phyloP scores from a whole-genome alignment of 352 stramenopile species.

The Lagenidium giganteum region DNA sequence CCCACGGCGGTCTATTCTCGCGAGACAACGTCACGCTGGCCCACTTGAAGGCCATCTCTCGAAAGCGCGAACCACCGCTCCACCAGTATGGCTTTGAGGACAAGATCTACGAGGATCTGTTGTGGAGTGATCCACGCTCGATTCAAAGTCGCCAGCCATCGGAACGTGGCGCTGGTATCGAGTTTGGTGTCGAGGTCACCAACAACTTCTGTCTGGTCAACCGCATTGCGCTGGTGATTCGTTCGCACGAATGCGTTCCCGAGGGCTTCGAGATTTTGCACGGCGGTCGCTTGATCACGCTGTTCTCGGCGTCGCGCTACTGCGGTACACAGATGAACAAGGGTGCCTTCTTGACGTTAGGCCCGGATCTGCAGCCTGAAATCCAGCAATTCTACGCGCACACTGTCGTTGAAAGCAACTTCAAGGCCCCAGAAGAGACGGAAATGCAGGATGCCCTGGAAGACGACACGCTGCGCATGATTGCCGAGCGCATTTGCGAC shows the following conservation, averaged over 20 bases:
- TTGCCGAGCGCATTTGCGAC: constrained; percentile 87
- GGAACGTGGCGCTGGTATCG: constrained; percentile 80
- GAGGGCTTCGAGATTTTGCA: constrained; percentile 87
- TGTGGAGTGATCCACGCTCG: constrained; percentile 87
- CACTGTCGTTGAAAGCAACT: constrained; percentile 59
- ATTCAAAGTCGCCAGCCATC: constrained; percentile 63
- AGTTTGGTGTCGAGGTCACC: constrained; percentile 88
- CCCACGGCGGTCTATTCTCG: constrained; percentile 89
- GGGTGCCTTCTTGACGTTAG: constrained; percentile 85
- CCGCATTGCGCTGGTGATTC: constrained; percentile 84
- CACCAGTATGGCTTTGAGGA: constrained; percentile 82
- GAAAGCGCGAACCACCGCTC: constrained; percentile 85
- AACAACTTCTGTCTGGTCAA: constrained; percentile 90
- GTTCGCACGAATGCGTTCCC: constrained; percentile 88
- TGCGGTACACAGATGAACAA: constrained; percentile 88
- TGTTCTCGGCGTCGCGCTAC: constrained; percentile 88
- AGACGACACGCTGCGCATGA: constrained; percentile 85
- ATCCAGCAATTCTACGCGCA: constrained; percentile 92
- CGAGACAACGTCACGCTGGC: constrained; percentile 83
- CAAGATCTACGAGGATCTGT: constrained; percentile 87
- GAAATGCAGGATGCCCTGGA: constrained; percentile 69
- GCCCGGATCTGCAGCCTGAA: constrained; percentile 80
- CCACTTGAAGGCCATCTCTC: constrained; percentile 81
- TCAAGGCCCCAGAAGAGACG: constrained; percentile 43
- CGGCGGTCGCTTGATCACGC: constrained; percentile 76